phyloP scores from a whole-genome alignment of 805 yeast species.

The Sugiyamaella mastotermitis region DNA sequence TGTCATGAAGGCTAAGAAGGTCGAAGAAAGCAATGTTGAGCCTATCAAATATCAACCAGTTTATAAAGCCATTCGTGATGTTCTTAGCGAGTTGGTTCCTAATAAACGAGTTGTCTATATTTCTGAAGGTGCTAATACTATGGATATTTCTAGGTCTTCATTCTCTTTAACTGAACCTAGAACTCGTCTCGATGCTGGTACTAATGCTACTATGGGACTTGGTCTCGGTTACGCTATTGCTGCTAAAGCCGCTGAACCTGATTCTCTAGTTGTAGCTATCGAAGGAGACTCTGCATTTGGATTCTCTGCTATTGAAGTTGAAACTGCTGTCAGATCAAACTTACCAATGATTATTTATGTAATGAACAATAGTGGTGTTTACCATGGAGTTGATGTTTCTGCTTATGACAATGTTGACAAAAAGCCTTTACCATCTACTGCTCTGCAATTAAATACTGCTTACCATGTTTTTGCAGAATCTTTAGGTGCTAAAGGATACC shows the following conservation, averaged over 20 bases:
- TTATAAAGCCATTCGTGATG: slow-evolving; percentile 42
- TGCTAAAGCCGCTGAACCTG: slow-evolving; percentile 43
- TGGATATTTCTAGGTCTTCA: slow-evolving; percentile 63
- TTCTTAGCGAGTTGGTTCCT: slow-evolving; percentile 25
- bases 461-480: slow-evolving; percentile 52
- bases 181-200: slow-evolving; percentile 62
- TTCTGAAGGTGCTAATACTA: slow-evolving; percentile 72
- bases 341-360: slow-evolving; percentile 53
- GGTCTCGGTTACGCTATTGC: slow-evolving; percentile 69
- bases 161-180: slow-evolving; percentile 50
- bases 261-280: slow-evolving; percentile 46
- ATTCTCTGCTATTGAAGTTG: slow-evolving; percentile 66
- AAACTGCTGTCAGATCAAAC: slow-evolving; percentile 52
- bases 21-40: slow-evolving; percentile 28
- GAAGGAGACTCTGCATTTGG: slow-evolving; percentile 80
- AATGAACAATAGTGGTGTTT: slow-evolving; percentile 72
- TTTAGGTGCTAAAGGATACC: slow-evolving; percentile 51
- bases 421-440: slow-evolving; percentile 49
- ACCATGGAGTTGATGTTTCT: slow-evolving; percentile 49
- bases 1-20: slow-evolving; percentile 27
- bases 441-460: slow-evolving; percentile 48
- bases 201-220: slow-evolving; percentile 74
- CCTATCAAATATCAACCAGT: slow-evolving; percentile 49
- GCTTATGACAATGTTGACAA: slow-evolving; percentile 22
- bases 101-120: slow-evolving; percentile 33